A percentile compares a stretch with the other conserved stretches of the same genome.
Conservation (phyloP, 768 basidiomycete species). For the Tylopilus vinaceipallidus region DNA sequence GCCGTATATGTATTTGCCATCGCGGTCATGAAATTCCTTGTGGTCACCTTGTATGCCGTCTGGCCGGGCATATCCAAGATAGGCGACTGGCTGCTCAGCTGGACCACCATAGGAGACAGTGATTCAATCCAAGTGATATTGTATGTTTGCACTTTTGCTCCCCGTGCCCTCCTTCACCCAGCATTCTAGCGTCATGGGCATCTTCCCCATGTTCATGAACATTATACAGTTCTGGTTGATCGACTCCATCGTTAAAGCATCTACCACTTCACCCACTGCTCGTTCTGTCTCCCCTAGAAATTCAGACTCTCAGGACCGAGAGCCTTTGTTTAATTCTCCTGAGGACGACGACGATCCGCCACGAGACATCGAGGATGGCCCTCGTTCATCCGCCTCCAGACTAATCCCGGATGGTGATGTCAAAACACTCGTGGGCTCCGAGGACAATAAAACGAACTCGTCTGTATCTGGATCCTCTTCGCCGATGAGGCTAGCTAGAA, state of each 20-base stretch:
- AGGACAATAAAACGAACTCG: slow-evolving; percentile 15
- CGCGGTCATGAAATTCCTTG: slow-evolving; percentile 86
- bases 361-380: slow-evolving; percentile 48
- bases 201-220: slow-evolving; percentile 90
- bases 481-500: slow-evolving; percentile 10
- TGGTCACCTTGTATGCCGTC: slow-evolving; percentile 70
- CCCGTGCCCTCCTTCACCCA: slow-evolving; percentile 7
- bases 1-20: slow-evolving; percentile 80
- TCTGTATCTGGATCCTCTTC: slow-evolving; percentile 14
- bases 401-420: slow-evolving; percentile 29
- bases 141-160: slow-evolving; percentile 43
- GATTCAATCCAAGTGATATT: slow-evolving; percentile 76
- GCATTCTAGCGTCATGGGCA: slow-evolving; percentile 71
- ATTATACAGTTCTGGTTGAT: slow-evolving; percentile 93
- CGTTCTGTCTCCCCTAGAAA: slow-evolving; percentile 39
- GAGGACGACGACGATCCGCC: slow-evolving; percentile 48
- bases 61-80: slow-evolving; percentile 68
- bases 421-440: slow-evolving; percentile 18
- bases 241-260: slow-evolving; percentile 87
- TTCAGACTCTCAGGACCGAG: slow-evolving; percentile 44
- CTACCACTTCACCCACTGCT: slow-evolving; percentile 38
- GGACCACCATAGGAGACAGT: slow-evolving; percentile 62
- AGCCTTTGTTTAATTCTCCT: slow-evolving; percentile 63
- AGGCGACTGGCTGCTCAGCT: slow-evolving; percentile 87
- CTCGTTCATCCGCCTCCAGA: slow-evolving; percentile 34